Evolutionary conservation across 1,139 yeast genomes (phyloP), one percentile per base, ranked within the genome.

Genomic region (Yamadazyma buinensis): DNA sequence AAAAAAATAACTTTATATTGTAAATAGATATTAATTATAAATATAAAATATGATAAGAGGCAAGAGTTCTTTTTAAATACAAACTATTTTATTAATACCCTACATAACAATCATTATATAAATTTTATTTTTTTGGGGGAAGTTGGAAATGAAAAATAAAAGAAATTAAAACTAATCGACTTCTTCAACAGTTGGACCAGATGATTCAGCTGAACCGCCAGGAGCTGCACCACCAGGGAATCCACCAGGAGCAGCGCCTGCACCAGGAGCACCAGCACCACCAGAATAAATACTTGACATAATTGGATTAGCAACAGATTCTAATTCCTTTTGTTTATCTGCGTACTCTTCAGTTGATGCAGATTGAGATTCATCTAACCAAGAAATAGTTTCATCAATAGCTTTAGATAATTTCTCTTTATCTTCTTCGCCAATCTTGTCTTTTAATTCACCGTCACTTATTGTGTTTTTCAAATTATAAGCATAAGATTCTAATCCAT

Each of bases 401-500:
- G 69, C 69, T 44, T 61, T 61, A 23, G 57, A 47, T 44, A 73
- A 61, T 41, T 65, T 57, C 36, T 65, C 72, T 50, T 61, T 69
- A 50, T 72, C 76, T 23, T 51, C 64, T 14, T 58, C 64, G 53
- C 57, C 49, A 46, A 74, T 69, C 64, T 72, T 72, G 46, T 67
- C 74, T 58, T 70, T 74, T 53, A 72, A 59, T 46, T 67, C 67
- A 39, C 71, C 72, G 44, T 69, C 75, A 44, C 54, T 56, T 23
- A 65, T 53, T 25, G 69, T 55, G 68, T 82, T 85, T 71, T 80
- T 84, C 57, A 90, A 74, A 26, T 80, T 74, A 64, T 83, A 86
- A 44, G 95, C 92, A 62, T 86, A 88, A 61, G 87, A 83, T 70
- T 90, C 97, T 52, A 90, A 76, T 36, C 77, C 75, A 68, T 87